Evolutionary conservation across 306 rosid genomes (phyloP).

Genomic region (Sphenostylis stenocarpa): DNA sequence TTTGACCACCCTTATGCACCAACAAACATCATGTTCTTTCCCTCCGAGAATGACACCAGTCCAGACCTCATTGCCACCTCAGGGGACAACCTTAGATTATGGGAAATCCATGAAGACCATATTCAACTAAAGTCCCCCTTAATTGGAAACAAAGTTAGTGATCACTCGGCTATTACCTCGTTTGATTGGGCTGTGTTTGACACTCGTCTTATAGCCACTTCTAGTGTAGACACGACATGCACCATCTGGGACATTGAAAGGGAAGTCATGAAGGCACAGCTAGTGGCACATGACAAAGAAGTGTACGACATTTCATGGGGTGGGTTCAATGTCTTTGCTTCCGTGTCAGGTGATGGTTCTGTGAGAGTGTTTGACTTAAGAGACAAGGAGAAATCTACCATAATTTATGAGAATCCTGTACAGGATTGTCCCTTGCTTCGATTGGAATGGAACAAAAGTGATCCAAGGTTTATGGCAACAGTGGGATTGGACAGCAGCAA

Average conservation of each 20-base stretch:
- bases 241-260: slow-evolving; percentile 67
- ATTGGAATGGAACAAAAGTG: slow-evolving; percentile 70
- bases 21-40: slow-evolving; percentile 73
- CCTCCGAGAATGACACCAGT: slow-evolving; percentile 48
- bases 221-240: slow-evolving; percentile 62
- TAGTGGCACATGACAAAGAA: slow-evolving; percentile 77
- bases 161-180: slow-evolving; percentile 54
- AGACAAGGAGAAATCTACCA: slow-evolving; percentile 65
- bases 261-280: slow-evolving; percentile 53
- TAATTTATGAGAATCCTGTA: slow-evolving; percentile 57
- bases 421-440: slow-evolving; percentile 52
- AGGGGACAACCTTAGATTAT: slow-evolving; percentile 58
- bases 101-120: slow-evolving; percentile 63
- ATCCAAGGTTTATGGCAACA: slow-evolving; percentile 60
- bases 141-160: slow-evolving; percentile 49
- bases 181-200: slow-evolving; percentile 64
- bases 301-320: slow-evolving; percentile 77
- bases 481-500: slow-evolving; percentile 60
- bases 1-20: slow-evolving; percentile 70
- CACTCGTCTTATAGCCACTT: slow-evolving; percentile 42
- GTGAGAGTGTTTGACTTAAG: slow-evolving; percentile 65
- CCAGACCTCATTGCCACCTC: slow-evolving; percentile 68
- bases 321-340: slow-evolving; percentile 66
- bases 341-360: slow-evolving; percentile 73
- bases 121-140: slow-evolving; percentile 58